Percentiles rank a stretch among this genome's conserved stretches.
Evolutionary conservation across 352 stramenopile genomes (phyloP).

Genomic region (Pythium sp.): DNA sequence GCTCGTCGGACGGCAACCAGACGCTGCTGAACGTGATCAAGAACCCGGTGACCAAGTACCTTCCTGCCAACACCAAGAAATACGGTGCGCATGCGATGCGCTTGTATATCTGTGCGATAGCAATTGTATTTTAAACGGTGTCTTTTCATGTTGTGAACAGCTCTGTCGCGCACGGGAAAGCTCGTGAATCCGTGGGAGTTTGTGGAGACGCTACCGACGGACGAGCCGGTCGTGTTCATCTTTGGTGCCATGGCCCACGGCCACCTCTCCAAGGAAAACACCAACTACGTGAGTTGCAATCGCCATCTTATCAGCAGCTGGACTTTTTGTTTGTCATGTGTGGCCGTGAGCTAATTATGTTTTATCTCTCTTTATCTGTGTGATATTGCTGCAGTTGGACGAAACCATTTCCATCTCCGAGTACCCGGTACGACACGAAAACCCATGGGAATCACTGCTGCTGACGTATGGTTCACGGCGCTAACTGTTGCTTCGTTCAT

Average conservation of each 20-base stretch:
- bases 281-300: conserved; percentile 88
- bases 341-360: neutral
- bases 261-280: conserved; percentile 96
- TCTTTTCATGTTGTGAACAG: conserved; percentile 24
- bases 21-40: conserved; percentile 99
- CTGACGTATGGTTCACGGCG: neutral
- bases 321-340: neutral
- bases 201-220: conserved; percentile 87
- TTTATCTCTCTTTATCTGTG: neutral
- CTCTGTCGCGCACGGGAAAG: conserved; percentile 91
- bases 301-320: neutral
- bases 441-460: neutral
- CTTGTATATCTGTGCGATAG: neutral
- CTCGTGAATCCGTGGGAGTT: conserved; percentile 96
- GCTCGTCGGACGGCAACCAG: conserved; percentile 94
- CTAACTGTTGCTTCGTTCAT: neutral
- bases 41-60: conserved; percentile 97
- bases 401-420: conserved; percentile 97
- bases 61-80: conserved; percentile 94
- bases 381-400: conserved; percentile 73
- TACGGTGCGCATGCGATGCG: conserved; percentile 61
- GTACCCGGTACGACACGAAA: conserved; percentile 82
- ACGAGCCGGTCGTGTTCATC: conserved; percentile 96
- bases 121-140: neutral
- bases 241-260: conserved; percentile 97